phyloP scores from a whole-genome alignment of 768 basidiomycete genomes.

The Collybia mongolica region DNA sequence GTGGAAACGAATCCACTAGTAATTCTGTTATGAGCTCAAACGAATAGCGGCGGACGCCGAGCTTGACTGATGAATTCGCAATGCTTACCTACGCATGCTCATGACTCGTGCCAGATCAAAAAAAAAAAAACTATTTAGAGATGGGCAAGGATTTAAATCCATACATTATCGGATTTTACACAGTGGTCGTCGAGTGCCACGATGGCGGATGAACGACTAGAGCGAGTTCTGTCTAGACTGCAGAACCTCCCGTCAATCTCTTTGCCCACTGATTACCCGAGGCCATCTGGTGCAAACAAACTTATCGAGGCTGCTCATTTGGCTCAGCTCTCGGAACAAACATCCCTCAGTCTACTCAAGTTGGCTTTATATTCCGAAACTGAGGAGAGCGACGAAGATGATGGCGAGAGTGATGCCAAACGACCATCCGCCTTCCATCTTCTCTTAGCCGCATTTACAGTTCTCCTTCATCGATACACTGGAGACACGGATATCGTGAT shows the following conservation, averaged over 20 bases:
- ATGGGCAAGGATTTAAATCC: too few species aligned
- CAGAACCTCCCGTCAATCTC: constrained; percentile 87
- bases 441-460: constrained; percentile 87
- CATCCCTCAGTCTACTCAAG: constrained; percentile 77
- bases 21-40: too few species aligned
- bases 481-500: constrained; percentile 94
- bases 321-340: constrained; percentile 69
- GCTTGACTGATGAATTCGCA: too few species aligned
- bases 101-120: too few species aligned
- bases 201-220: constrained; percentile 48
- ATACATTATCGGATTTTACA: too few species aligned
- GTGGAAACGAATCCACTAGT: too few species aligned
- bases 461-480: constrained; percentile 91
- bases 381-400: constrained; percentile 50
- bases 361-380: constrained; percentile 73
- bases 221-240: constrained; percentile 61
- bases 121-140: too few species aligned
- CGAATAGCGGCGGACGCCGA: too few species aligned
- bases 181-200: too few species aligned
- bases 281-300: constrained; percentile 69
- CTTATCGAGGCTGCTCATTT: constrained; percentile 83
- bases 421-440: constrained; percentile 88
- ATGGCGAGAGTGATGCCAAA: constrained; percentile 29
- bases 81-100: too few species aligned
- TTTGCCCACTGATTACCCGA: constrained; percentile 93